Evolutionary conservation across 2,329 filamentous ascomycete species (phyloP), one percentile per base, ranked within the genome.

Genomic region (Rutstroemia sp.): DNA sequence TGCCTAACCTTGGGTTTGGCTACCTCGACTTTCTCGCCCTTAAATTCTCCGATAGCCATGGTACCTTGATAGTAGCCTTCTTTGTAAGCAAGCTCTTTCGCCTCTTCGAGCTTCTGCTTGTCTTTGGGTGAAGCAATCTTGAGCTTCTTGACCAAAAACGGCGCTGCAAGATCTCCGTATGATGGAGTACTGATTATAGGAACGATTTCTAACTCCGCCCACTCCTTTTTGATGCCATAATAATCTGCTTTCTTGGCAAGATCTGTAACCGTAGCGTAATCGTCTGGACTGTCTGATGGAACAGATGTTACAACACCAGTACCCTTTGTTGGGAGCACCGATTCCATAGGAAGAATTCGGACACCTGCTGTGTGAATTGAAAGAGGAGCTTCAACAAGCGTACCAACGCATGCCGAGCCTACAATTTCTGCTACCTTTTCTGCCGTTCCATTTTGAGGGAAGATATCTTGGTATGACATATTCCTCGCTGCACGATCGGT

Each of bases 111-210:
- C 73, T 92, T 87, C 70, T 89, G 94, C 38, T 86, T 82, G 69
- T 99, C 94, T 74, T 99, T 99, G 60, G 94, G 92, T 12, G 92
- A 97, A 62, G 89, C 86, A 69, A 99, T 99, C 79, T 97, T 97
- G 71, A 96, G 79, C 72, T 94, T 84, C 76, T 96, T 89, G 54
- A 95, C 88, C 58, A 99, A 76, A 65, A 84, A 81, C 62, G 88
- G 86, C 0, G 94, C 94, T 49, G 88, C 88, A 58, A 95, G 78
- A 65, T 96, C 86, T 54, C 90, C 91, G 67, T 92, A 96, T 2
- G 83, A 84, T 0, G 92, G 92, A 0, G 94, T 97, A 57, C 90
- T 80, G 62, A 96, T 95, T 65, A 99, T 87, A 52, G 94, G 90
- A 59, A 90, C 70, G 56, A 96, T 92, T 62, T 96, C 89, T 54